These are phyloP conservation scores for Trametes sp. DNA, from an alignment of 1,284 basidiomycete genomes.

Conservation along the genomic window DNA sequence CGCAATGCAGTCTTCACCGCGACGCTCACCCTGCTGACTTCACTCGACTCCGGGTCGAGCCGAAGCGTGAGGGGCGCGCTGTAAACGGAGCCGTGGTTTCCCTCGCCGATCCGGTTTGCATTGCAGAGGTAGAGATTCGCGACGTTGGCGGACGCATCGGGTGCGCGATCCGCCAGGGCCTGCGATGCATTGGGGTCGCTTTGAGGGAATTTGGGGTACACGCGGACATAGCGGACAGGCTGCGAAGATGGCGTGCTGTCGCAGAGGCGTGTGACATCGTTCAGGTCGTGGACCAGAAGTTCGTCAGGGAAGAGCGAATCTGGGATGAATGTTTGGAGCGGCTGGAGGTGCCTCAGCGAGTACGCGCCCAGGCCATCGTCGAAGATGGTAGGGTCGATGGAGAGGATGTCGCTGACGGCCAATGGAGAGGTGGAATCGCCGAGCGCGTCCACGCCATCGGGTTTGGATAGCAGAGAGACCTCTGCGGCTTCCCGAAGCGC, in stretches of 20 bases:
- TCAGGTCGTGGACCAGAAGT: constrained; percentile 40
- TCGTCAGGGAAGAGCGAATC: constrained; percentile 39
- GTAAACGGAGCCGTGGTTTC: constrained; percentile 45
- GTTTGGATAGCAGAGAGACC: no score
- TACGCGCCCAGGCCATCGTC: constrained; percentile 1
- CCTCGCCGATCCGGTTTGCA: constrained; percentile 39
- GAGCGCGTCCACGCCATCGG: no score
- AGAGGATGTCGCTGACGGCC: not conserved
- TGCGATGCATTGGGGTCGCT: constrained; percentile 28
- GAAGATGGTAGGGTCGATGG: constrained; percentile 4
- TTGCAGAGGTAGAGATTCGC: constrained; percentile 38
- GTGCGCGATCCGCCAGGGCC: not conserved
- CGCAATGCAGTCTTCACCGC: constrained; percentile 41
- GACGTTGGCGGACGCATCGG: not conserved
- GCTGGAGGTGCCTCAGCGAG: constrained; percentile 21
- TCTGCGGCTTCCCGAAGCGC: no score
- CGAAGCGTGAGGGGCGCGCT: constrained; percentile 42
- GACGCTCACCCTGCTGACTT: constrained; percentile 39
- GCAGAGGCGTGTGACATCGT: constrained; percentile 4
- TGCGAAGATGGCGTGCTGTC: no score
- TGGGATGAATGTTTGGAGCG: constrained; percentile 42
- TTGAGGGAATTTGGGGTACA: constrained; percentile 31
- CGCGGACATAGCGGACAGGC: not conserved
- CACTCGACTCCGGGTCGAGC: constrained; percentile 30
- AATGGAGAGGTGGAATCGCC: no score